Conservation (phyloP, 2,329 filamentous ascomycete species). For the Zymoseptoria crescenta region DNA sequence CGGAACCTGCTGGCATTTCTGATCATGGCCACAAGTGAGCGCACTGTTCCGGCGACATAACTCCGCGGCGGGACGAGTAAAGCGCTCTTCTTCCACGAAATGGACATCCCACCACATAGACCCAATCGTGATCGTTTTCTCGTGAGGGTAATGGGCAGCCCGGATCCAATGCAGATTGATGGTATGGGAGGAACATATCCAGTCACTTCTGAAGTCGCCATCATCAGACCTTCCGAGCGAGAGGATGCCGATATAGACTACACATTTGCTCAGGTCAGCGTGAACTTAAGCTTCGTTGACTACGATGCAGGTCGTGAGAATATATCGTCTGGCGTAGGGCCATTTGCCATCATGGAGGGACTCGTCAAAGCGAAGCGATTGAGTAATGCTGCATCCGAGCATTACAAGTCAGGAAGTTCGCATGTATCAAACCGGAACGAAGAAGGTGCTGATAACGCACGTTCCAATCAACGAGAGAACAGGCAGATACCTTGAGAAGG, state of each 20-base stretch:
- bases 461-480: slow-evolving; percentile 9
- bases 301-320: slow-evolving; percentile 14
- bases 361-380: slow-evolving; percentile 8
- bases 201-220: slow-evolving; percentile 12
- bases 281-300: slow-evolving; percentile 11
- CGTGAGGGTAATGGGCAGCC: slow-evolving; percentile 12
- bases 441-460: slow-evolving; percentile 13
- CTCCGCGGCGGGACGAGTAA: slow-evolving; percentile 15
- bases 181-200: slow-evolving; percentile 16
- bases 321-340: slow-evolving; percentile 15
- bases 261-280: slow-evolving; percentile 13
- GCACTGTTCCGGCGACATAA: slow-evolving; percentile 8
- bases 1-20: background rate
- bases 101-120: slow-evolving; percentile 11
- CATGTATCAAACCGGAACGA: slow-evolving; percentile 12
- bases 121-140: slow-evolving; percentile 10
- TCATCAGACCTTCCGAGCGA: slow-evolving; percentile 11
- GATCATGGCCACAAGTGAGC: background rate
- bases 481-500: slow-evolving; percentile 9
- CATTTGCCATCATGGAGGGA: slow-evolving; percentile 15
- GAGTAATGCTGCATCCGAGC: slow-evolving; percentile 2
- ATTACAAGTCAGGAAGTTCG: slow-evolving; percentile 14
- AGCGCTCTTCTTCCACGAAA: slow-evolving; percentile 16
- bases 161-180: slow-evolving; percentile 15
- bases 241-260: slow-evolving; percentile 15